A percentile compares a stretch with the other conserved stretches of the same genome.
Evolutionary conservation across 495 filamentous ascomycete genomes (phyloP).

Genomic region (Niebla homalea): DNA sequence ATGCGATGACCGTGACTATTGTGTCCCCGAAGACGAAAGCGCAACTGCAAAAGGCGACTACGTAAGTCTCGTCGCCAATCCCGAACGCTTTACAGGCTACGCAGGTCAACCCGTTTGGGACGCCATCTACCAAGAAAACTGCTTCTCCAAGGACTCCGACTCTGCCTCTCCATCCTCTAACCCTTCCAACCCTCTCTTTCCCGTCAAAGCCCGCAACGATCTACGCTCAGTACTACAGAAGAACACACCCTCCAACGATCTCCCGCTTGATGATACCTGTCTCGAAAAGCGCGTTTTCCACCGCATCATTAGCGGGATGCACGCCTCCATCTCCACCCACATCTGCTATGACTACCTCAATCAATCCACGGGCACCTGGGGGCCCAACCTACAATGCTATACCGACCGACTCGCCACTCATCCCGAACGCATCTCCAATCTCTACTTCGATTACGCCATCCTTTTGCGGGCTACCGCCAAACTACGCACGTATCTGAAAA

Average conservation of each 20-base stretch:
- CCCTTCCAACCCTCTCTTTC: slow-evolving; percentile 17
- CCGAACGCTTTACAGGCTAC: slow-evolving; percentile 92
- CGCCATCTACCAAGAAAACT: slow-evolving; percentile 94
- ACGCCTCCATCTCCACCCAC: slow-evolving; percentile 90
- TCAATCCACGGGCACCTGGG: slow-evolving; percentile 87
- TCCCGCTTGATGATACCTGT: slow-evolving; percentile 79
- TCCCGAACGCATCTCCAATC: slow-evolving; percentile 87
- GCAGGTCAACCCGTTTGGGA: slow-evolving; percentile 84
- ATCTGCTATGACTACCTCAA: slow-evolving; percentile 95
- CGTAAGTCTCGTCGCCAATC: slow-evolving; percentile 84
- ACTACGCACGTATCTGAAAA: slow-evolving; percentile 66
- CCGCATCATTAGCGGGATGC: slow-evolving; percentile 90
- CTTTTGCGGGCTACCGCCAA: slow-evolving; percentile 83
- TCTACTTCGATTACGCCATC: slow-evolving; percentile 98
- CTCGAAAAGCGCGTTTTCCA: slow-evolving; percentile 97
- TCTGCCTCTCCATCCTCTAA: slow-evolving; percentile 19
- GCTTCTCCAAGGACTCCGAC: slow-evolving; percentile 61
- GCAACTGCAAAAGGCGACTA: slow-evolving; percentile 84
- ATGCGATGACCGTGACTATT: slow-evolving; percentile 94
- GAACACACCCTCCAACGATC: slow-evolving; percentile 32
- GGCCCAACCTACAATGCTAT: slow-evolving; percentile 85
- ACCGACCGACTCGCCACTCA: slow-evolving; percentile 64
- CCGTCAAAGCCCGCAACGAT: slow-evolving; percentile 59
- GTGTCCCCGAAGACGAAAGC: slow-evolving; percentile 88
- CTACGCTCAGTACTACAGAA: slow-evolving; percentile 68